Evolutionary conservation across 306 rosid genomes (phyloP), one percentile per base, ranked within the genome.

Genomic region (Cicer arietinum): DNA sequence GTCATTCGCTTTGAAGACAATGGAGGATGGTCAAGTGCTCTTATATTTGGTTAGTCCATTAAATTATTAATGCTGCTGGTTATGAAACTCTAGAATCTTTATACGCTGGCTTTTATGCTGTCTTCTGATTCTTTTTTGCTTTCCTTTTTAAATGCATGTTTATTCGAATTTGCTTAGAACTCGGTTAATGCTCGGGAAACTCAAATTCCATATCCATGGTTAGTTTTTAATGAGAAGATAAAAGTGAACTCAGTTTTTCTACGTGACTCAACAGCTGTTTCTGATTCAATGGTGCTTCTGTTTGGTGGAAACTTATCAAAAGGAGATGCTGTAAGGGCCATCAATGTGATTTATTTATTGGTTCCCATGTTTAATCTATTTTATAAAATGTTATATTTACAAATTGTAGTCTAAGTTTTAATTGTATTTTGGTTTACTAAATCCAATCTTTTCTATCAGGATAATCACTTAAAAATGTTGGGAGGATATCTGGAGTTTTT

Each of bases 21-120:
- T 95, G 97, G 98, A 95, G 92, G 99, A 95, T 76, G 99, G 99
- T 43, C 97, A 86, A 87, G 99, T 95, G 79, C 91, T 92, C 69
- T 87, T 95, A 13, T 85, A 92, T 82, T 90, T 85, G 83, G 98
- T 95, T 74, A 82, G 93, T 73, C 30, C 68, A 30, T 79, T 76
- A 47, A 16, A 46, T 18, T 64, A 54, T 48, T 73, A 64, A 79
- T 76, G 10, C 72, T 71, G 22, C 14, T 80, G 46, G 71, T 59
- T 56, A 60, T 71, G 56, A 76, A 61, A 40, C 11, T 66, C 46
- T 79, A n/a, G 35, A 14, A 73, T 53, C 25, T 71, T 54, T 37
- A 1, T 37, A 6, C 60, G 40, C n/a, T 14, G 17, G 35, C 20
- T 74, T 80, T 65, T 42, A 42, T 47, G 22, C 18, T 56, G 16